These are phyloP conservation scores for Parastagonospora avenae DNA, from an alignment of 2,329 filamentous ascomycete species.

Conservation along the genomic window DNA sequence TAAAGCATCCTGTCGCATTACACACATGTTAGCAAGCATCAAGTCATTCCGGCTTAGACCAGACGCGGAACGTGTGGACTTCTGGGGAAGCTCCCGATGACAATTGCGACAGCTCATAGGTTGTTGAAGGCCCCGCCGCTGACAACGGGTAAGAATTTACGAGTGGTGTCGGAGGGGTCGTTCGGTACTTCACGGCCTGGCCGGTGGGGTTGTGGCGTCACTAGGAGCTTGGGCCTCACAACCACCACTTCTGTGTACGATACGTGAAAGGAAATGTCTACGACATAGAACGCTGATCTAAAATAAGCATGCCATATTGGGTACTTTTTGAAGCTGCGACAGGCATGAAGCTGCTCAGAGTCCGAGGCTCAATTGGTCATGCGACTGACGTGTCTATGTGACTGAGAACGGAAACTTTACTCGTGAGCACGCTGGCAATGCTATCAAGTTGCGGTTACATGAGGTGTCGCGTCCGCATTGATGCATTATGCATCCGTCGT, in stretches of 20 bases:
- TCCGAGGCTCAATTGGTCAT: no score
- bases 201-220: constrained; percentile 5
- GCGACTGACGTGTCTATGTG: no score
- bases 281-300: neutral
- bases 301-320: no score
- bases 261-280: neutral
- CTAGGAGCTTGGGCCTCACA: neutral
- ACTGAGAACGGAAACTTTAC: no score
- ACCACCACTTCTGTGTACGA: no score
- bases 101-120: constrained; percentile 12
- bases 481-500: no score
- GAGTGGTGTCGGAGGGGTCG: constrained; percentile 11
- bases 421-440: no score
- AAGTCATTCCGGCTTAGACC: neutral
- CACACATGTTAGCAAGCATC: neutral
- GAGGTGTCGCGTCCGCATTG: no score
- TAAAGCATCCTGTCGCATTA: neutral
- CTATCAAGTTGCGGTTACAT: no score
- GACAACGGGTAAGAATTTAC: constrained; percentile 10
- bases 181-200: constrained; percentile 11
- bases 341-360: no score
- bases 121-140: neutral
- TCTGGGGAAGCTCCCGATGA: constrained; percentile 3
- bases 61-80: neutral
- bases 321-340: no score